Evolutionary conservation across 2,329 filamentous ascomycete species (phyloP), one percentile per base, ranked within the genome.

Genomic region (Cladosporium sp.): DNA sequence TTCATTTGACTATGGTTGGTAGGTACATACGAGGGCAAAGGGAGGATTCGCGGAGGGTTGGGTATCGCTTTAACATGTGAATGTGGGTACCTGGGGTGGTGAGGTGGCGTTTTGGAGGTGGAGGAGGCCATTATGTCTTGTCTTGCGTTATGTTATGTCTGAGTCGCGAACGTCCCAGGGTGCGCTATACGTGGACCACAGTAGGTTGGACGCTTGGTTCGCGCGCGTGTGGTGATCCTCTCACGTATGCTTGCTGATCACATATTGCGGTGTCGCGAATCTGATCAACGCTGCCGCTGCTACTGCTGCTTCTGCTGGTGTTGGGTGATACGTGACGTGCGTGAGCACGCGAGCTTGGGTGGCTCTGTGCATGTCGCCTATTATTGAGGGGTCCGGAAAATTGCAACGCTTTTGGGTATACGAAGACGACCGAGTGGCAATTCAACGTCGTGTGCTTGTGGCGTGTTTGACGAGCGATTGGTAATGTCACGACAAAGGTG

Each of bases 311-410:
- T 49, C 23, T 35, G 35, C 18, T 58, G n/a, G 21, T 37, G 18
- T 37, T 35, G 6, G 12, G 18, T 14, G 18, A 26, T 49, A 21
- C 16, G 26, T 26, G 16, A 31, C 57, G 57, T 60, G 57, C 26
- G 57, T n/a, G 35, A 60, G 57, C 57, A 60, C 57, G 57, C 57
- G 57, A 60, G 57, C 16, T 60, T 60, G 14, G 33, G 37, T 44
- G 37, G 7, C 37, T 44, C 37, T 44, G 37, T 46, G 40, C 40
- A 46, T 46, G 40, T 23, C 40, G 40, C 40, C 40, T 46, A 46
- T 46, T 46, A 46, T 46, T 23, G 40, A 46, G 40, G 40, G 40
- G 40, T 23, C 40, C 40, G 40, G 40, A 23, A 46, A n/a, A 23
- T 21, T 46, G 40, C 40, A 21, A 46, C 40, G 40, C 40, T 46